Conservation (phyloP, 2,329 filamentous ascomycete genomes). For the Paecilomyces formosus region DNA sequence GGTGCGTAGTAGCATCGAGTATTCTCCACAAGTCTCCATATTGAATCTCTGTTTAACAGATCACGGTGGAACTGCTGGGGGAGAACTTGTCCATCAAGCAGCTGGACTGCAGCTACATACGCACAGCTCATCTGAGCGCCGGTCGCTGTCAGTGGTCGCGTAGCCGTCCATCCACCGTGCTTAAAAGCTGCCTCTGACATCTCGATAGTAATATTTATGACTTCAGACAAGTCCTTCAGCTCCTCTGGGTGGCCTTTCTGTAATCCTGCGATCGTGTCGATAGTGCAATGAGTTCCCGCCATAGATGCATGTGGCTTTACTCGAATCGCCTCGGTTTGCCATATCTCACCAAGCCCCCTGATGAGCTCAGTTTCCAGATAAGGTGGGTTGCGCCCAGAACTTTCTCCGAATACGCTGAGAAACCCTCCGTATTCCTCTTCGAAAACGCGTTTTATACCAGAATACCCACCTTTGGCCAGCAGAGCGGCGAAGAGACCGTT, state of each 20-base stretch:
- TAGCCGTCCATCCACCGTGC: slow-evolving; percentile 30
- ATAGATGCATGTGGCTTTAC: slow-evolving; percentile 33
- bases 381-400: slow-evolving; percentile 17
- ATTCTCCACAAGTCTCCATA: slow-evolving; percentile 29
- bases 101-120: slow-evolving; percentile 29
- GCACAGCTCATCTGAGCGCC: slow-evolving; percentile 34
- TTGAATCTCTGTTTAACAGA: slow-evolving; percentile 24
- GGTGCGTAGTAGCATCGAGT: slow-evolving; percentile 14
- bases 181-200: slow-evolving; percentile 30
- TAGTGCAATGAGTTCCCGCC: slow-evolving; percentile 27
- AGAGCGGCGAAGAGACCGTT: slow-evolving; percentile 36
- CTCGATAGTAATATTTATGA: slow-evolving; percentile 12
- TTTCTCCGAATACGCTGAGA: slow-evolving; percentile 6
- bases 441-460: slow-evolving; percentile 36
- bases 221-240: slow-evolving; percentile 9
- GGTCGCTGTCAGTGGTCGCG: slow-evolving; percentile 25
- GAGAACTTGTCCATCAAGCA: slow-evolving; percentile 30
- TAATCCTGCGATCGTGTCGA: slow-evolving; percentile 27
- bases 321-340: slow-evolving; percentile 27
- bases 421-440: slow-evolving; percentile 38
- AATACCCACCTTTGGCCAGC: slow-evolving; percentile 31
- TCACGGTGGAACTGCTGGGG: slow-evolving; percentile 23
- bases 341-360: slow-evolving; percentile 26
- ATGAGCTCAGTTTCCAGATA: slow-evolving; percentile 20
- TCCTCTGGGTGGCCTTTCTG: slow-evolving; percentile 20